Evolutionary conservation across 352 stramenopile species (phyloP), one percentile per base, ranked within the genome.

Genomic region (Globisporangium megalacanthum): DNA sequence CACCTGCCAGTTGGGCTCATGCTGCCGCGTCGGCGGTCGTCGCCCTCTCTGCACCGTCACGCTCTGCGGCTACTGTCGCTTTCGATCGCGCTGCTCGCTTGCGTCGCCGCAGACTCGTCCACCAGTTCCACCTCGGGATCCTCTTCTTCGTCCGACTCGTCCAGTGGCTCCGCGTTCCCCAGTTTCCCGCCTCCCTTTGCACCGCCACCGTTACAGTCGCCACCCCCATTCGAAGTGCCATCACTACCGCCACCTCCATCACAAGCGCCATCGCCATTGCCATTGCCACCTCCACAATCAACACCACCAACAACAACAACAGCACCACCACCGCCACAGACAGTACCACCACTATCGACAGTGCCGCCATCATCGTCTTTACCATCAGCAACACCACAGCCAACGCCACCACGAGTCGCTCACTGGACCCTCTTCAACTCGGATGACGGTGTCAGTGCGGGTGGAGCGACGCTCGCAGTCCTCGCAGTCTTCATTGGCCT

Each of bases 401-500:
- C 46, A 58, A 45, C 14, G 62, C 58, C 13, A 37, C 53, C 0
- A 61, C 56, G 66, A 6, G 19, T 64, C 33, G 71, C 72, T 58
- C 58, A 63, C 2, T 13, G 64, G 39, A 72, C 72, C 2, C 64
- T 84, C 17, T 69, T 81, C 54, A 56, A 64, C 50, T 74, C 69
- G 48, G 62, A 62, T 10, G 49, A 77, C 15, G 62, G 70, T 2
- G 44, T 83, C 47, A 68, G 65, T 22, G n/a, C 75, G n/a, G 66
- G 66, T 10, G 67, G 67, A 1, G 67, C 53, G 14, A 46, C 86
- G 19, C n/a, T 84, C 11, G 57, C 49, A 3, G 39, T 58, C 19
- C 11, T 79, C n/a, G 73, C 77, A 41, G 80, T 86, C 37, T 42
- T 74, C 9, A 62, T 46, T 33, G 77, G 77, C 1, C 15, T 59